These are phyloP conservation scores for Aspergillus aculeatinus DNA, from an alignment of 2,329 filamentous ascomycete genomes.

Conservation along the genomic window DNA sequence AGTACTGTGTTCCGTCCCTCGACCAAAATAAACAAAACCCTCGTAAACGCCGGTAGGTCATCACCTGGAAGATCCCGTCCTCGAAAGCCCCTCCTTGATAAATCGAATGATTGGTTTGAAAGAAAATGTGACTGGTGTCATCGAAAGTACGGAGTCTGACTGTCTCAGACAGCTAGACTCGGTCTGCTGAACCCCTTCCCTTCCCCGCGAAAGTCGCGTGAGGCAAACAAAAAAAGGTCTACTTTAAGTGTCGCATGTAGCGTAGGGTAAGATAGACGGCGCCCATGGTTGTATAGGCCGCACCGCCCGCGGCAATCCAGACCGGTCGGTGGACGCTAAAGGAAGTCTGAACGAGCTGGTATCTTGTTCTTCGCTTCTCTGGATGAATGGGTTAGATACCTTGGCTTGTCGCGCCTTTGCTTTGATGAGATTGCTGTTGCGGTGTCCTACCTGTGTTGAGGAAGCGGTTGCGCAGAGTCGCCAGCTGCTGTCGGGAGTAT, in stretches of 20 bases:
- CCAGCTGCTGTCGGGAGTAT: constrained; percentile 20
- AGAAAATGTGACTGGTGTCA: neutral
- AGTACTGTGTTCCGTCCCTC: neutral
- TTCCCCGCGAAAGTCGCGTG: neutral
- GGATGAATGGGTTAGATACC: neutral
- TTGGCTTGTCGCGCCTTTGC: neutral
- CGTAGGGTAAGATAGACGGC: constrained; percentile 34
- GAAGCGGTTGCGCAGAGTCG: constrained; percentile 20
- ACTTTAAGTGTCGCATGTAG: constrained; percentile 28
- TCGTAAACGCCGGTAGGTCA: constrained; percentile 7
- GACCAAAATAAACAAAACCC: neutral
- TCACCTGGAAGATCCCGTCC: constrained; percentile 5
- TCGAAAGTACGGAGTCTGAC: neutral
- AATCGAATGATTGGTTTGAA: neutral
- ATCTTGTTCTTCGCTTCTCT: constrained; percentile 31
- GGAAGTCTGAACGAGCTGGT: constrained; percentile 30
- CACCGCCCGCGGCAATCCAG: constrained; percentile 33
- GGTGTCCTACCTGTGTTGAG: constrained; percentile 20
- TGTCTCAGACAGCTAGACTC: constrained; percentile 5
- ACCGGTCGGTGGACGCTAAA: constrained; percentile 34
- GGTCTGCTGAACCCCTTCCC: neutral
- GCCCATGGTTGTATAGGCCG: constrained; percentile 32
- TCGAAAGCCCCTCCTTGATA: neutral
- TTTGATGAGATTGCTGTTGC: neutral
- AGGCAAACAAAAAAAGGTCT: neutral